Conservation (phyloP, 2,329 filamentous ascomycete genomes). For the Colletotrichum navitas region DNA sequence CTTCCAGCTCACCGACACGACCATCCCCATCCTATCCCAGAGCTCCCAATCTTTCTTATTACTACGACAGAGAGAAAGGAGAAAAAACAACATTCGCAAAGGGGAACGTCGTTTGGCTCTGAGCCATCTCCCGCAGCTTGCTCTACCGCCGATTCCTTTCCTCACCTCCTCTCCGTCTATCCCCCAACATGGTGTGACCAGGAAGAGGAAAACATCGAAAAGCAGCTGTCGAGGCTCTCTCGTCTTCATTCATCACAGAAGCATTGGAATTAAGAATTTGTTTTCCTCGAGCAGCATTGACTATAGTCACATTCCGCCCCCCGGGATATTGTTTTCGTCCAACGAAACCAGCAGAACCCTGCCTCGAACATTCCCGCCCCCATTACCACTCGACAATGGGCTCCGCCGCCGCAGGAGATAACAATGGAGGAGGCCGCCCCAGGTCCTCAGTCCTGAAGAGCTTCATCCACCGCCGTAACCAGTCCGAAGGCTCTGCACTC, state of each 20-base stretch:
- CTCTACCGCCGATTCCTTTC: neutral
- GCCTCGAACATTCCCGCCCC: constrained; percentile 31
- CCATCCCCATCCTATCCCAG: constrained; percentile 27
- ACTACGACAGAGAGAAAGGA: constrained; percentile 6
- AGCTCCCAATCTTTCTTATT: constrained; percentile 5
- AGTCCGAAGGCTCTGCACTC: constrained; percentile 55
- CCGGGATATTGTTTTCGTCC: constrained; percentile 32
- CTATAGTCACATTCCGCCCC: constrained; percentile 25
- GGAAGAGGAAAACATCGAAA: neutral
- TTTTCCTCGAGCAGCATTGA: constrained; percentile 15
- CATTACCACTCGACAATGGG: constrained; percentile 38
- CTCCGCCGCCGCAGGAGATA: constrained; percentile 36
- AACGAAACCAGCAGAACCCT: constrained; percentile 33
- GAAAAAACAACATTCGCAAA: constrained; percentile 17
- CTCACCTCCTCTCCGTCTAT: neutral
- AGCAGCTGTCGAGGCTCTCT: constrained; percentile 29
- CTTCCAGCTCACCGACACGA: constrained; percentile 36
- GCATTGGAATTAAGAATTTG: constrained; percentile 26
- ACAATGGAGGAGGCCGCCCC: constrained; percentile 44
- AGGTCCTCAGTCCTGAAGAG: constrained; percentile 64
- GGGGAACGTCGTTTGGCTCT: constrained; percentile 31
- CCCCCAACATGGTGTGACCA: constrained; percentile 37
- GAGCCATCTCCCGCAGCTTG: constrained; percentile 30
- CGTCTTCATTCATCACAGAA: constrained; percentile 26
- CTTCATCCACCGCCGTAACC: constrained; percentile 64